A percentile compares a stretch with the other conserved stretches of the same genome.
These are phyloP conservation scores for Wickerhamiella musiphila DNA, from an alignment of 805 yeast species.

Conservation along the genomic window DNA sequence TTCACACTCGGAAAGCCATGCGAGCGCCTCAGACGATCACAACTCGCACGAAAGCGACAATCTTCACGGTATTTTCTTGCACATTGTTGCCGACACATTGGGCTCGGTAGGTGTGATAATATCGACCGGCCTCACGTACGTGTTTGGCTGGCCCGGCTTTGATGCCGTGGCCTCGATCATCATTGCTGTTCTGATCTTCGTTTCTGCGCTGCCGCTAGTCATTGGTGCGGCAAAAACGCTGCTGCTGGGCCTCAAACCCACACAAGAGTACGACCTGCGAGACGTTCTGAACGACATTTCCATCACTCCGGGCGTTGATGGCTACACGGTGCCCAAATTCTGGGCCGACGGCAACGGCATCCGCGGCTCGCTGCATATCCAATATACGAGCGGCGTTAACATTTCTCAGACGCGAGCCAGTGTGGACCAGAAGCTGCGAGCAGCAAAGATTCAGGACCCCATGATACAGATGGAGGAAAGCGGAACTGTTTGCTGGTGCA, in stretches of 20 bases:
- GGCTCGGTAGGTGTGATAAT: slow-evolving; percentile 96
- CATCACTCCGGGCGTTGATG: slow-evolving; percentile 58
- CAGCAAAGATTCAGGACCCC: slow-evolving; percentile 32
- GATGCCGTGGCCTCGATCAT: slow-evolving; percentile 87
- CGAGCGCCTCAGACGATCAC: slow-evolving; percentile 9
- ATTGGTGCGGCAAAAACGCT: slow-evolving; percentile 64
- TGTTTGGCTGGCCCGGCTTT: slow-evolving; percentile 59
- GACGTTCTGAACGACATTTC: slow-evolving; percentile 51
- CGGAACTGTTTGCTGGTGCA: slow-evolving; percentile 46
- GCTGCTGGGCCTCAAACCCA: slow-evolving; percentile 40
- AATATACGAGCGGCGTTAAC: slow-evolving; percentile 48
- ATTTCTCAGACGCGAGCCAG: slow-evolving; percentile 40
- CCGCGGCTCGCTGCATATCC: slow-evolving; percentile 73
- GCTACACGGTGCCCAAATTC: slow-evolving; percentile 78
- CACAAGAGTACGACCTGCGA: slow-evolving; percentile 46
- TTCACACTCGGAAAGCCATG: background rate
- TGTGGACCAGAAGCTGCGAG: slow-evolving; percentile 37
- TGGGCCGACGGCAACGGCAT: slow-evolving; percentile 50
- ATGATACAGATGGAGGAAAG: slow-evolving; percentile 55
- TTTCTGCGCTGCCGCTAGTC: slow-evolving; percentile 71
- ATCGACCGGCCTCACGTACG: slow-evolving; percentile 61
- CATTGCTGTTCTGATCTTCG: slow-evolving; percentile 63
- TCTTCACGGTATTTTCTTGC: slow-evolving; percentile 88
- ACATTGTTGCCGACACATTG: slow-evolving; percentile 83
- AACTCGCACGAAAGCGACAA: slow-evolving; percentile 33